A percentile compares a stretch with the other conserved stretches of the same genome.
Conservation (phyloP, 768 basidiomycete species). For the Stropharia rugosoannulata region DNA sequence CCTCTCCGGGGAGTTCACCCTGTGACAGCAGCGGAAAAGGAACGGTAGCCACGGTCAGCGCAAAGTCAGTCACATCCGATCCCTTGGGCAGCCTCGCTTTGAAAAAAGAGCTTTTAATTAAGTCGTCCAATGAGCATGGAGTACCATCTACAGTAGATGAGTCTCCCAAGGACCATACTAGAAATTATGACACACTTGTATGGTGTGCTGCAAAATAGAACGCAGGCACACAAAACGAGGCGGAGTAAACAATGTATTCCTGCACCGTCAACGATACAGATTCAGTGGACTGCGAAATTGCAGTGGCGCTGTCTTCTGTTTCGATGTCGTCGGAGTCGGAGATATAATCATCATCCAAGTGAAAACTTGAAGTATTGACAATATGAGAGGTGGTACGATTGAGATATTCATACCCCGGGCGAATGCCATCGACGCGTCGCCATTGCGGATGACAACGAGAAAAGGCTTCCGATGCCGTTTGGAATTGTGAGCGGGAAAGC, state of each 20-base stretch:
- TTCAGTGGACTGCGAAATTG: slow-evolving; percentile 12
- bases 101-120: slow-evolving; percentile 62
- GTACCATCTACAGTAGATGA: slow-evolving; percentile 52
- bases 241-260: slow-evolving; percentile 75
- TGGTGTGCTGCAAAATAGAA: slow-evolving; percentile 79
- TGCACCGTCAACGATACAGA: slow-evolving; percentile 37
- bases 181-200: slow-evolving; percentile 52
- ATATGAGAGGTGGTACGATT: slow-evolving; percentile 22
- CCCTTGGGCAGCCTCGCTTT: slow-evolving; percentile 43
- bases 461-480: slow-evolving; percentile 54
- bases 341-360: slow-evolving; percentile 9
- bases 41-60: slow-evolving; percentile 46
- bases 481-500: slow-evolving; percentile 62
- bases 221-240: slow-evolving; percentile 78
- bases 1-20: slow-evolving; percentile 81
- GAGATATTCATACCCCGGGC: slow-evolving; percentile 28
- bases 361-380: slow-evolving; percentile 3
- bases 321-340: slow-evolving; percentile 13
- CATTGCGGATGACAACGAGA: slow-evolving; percentile 34
- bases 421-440: slow-evolving; percentile 29
- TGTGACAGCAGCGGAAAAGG: slow-evolving; percentile 81
- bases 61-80: slow-evolving; percentile 49
- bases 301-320: slow-evolving; percentile 40
- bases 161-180: slow-evolving; percentile 6
- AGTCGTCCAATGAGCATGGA: slow-evolving; percentile 54